Evolutionary conservation across 148 eudicot species (phyloP).

Genomic region (Cornus suecica): DNA sequence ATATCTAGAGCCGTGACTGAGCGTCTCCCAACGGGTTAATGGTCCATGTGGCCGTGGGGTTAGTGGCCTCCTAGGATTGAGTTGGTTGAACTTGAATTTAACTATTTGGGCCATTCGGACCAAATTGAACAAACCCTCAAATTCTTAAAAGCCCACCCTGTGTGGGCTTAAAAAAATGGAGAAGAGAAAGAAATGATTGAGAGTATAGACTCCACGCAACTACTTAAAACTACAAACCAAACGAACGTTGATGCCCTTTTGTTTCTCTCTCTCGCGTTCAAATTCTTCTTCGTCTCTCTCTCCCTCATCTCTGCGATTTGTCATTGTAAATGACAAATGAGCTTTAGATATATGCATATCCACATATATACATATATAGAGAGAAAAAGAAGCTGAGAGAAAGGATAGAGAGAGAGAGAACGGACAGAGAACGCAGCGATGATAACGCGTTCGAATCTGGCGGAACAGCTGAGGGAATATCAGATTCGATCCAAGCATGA

Average conservation of each 20-base stretch:
- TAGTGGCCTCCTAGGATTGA: too few relatives aligned
- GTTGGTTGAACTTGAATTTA: too few relatives aligned
- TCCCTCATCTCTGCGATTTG: background rate
- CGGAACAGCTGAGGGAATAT: slow-evolving; percentile 88
- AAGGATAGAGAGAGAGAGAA: slow-evolving; percentile 9
- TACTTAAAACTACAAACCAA: background rate
- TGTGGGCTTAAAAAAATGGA: too few relatives aligned
- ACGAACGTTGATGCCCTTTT: background rate
- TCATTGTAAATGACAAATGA: slow-evolving; percentile 1
- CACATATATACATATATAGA: background rate
- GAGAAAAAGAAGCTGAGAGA: background rate
- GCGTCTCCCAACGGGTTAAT: too few relatives aligned
- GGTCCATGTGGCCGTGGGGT: too few relatives aligned
- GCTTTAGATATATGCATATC: background rate
- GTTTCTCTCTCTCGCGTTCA: slow-evolving; percentile 5
- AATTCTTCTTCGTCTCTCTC: background rate
- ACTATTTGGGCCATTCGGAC: too few relatives aligned
- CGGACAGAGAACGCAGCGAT: slow-evolving; percentile 28
- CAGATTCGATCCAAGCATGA: slow-evolving; percentile 87
- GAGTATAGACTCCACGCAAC: background rate
- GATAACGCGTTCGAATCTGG: slow-evolving; percentile 93
- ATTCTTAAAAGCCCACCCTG: too few relatives aligned
- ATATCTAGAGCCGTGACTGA: too few relatives aligned
- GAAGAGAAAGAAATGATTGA: background rate
- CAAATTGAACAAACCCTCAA: too few relatives aligned